Evolutionary conservation across 2,329 filamentous ascomycete species (phyloP).

Genomic region (Akanthomyces lecanii): DNA sequence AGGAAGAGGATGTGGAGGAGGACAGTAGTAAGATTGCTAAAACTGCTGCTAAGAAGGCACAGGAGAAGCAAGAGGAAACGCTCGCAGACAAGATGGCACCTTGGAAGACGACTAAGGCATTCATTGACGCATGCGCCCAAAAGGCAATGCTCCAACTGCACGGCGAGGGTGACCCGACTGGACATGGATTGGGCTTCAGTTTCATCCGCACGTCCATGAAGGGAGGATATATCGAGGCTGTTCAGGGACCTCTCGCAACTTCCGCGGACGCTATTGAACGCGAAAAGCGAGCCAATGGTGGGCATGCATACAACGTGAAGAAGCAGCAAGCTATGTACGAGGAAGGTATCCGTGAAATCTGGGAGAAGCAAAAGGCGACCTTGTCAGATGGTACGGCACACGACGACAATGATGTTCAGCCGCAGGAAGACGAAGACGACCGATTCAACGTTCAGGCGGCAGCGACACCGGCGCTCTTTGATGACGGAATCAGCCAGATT

Average conservation of each 20-base stretch:
- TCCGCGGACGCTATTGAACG: conserved; percentile 82
- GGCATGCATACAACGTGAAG: conserved; percentile 96
- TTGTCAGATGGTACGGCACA: conserved; percentile 69
- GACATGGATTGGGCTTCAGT: conserved; percentile 88
- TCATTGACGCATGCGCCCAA: conserved; percentile 85
- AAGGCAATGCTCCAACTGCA: conserved; percentile 97
- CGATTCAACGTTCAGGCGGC: conserved; percentile 69
- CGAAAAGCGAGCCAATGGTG: conserved; percentile 82
- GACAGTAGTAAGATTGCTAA: conserved; percentile 38
- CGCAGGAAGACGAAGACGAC: conserved; percentile 59
- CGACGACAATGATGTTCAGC: conserved; percentile 56
- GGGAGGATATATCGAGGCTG: conserved; percentile 82
- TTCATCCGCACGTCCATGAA: conserved; percentile 99
- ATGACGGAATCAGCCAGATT: conserved; percentile 78
- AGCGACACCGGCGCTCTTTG: conserved; percentile 61
- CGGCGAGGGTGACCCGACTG: conserved; percentile 90
- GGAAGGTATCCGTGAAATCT: conserved; percentile 85
- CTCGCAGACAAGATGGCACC: conserved; percentile 87
- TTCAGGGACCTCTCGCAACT: conserved; percentile 61
- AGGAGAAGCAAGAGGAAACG: conserved; percentile 59
- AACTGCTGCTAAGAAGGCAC: conserved; percentile 36
- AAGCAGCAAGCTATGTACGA: conserved; percentile 90
- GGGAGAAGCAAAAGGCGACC: conserved; percentile 80
- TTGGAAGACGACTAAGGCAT: conserved; percentile 96
- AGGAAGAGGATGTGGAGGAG: conserved; percentile 47